A percentile compares a stretch with the other conserved stretches of the same genome.
These are phyloP conservation scores for Scleroderma bovista DNA, from an alignment of 768 basidiomycete genomes.

Conservation along the genomic window DNA sequence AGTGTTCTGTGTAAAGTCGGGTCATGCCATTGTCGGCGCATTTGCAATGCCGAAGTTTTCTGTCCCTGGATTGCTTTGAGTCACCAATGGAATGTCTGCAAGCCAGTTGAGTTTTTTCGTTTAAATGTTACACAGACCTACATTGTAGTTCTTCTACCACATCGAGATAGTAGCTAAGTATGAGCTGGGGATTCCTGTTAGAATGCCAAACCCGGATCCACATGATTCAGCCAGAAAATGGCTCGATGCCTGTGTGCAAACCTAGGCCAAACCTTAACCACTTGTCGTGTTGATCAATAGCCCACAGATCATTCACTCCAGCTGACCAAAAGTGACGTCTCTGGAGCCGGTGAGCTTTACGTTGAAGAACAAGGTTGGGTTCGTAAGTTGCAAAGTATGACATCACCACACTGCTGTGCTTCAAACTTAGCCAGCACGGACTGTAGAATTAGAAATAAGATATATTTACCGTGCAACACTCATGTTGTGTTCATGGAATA, in stretches of 20 bases:
- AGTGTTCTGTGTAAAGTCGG: too few species aligned
- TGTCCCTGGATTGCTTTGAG: slow-evolving; percentile 4
- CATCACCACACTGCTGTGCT: background rate
- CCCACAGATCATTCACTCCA: slow-evolving; percentile 32
- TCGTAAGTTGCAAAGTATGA: slow-evolving; percentile 4
- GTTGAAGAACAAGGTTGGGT: slow-evolving; percentile 15
- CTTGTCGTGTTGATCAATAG: slow-evolving; percentile 31
- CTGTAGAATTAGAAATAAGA: background rate
- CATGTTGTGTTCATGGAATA: too few species aligned
- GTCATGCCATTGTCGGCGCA: too few species aligned
- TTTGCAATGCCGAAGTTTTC: too few species aligned
- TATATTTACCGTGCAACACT: background rate
- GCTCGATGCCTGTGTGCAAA: slow-evolving; percentile 20
- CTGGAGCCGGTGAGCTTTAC: slow-evolving; percentile 18
- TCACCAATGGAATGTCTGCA: slow-evolving; percentile 36
- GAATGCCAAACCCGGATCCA: slow-evolving; percentile 11
- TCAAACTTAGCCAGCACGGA: too few species aligned
- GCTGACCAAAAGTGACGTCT: slow-evolving; percentile 33
- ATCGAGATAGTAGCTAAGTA: too few species aligned
- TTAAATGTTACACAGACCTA: slow-evolving; percentile 7
- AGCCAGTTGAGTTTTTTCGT: too few species aligned
- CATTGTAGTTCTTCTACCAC: slow-evolving; percentile 12
- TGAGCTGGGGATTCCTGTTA: slow-evolving; percentile 12
- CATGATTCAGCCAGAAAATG: slow-evolving; percentile 12
- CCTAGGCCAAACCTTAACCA: slow-evolving; percentile 35